Evolutionary conservation across 768 basidiomycete genomes (phyloP).

Genomic region (Psilocybe subaeruginosa): DNA sequence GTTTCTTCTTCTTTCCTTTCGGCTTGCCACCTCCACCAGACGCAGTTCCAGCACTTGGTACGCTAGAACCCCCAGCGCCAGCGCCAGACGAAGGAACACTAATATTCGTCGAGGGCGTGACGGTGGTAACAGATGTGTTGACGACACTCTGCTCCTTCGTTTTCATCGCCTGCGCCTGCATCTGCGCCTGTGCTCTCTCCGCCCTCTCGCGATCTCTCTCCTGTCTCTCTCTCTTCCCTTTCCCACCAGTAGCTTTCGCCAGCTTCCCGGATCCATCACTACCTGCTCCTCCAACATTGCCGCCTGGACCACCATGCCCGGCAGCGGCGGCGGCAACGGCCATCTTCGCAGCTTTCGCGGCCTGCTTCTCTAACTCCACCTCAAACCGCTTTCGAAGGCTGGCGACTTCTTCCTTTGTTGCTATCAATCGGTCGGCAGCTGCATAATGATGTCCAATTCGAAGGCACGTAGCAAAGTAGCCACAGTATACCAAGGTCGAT

Average conservation of each 20-base stretch:
- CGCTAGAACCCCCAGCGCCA: not conserved
- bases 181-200: slow-evolving; percentile 32
- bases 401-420: slow-evolving; percentile 71
- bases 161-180: slow-evolving; percentile 6
- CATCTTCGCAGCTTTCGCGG: slow-evolving; percentile 60
- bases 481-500: not conserved
- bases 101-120: not conserved
- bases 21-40: slow-evolving; percentile 28
- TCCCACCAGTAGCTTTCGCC: slow-evolving; percentile 18
- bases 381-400: slow-evolving; percentile 71
- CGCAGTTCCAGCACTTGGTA: not conserved
- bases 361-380: slow-evolving; percentile 72
- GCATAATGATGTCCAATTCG: not conserved
- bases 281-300: not conserved
- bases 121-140: not conserved
- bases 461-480: not conserved
- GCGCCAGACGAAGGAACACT: not conserved
- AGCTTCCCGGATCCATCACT: slow-evolving; percentile 2
- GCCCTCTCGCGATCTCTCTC: slow-evolving; percentile 24
- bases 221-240: slow-evolving; percentile 28
- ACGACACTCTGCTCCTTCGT: not conserved
- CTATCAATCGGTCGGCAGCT: slow-evolving; percentile 76
- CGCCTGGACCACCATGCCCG: slow-evolving; percentile 7
- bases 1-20: slow-evolving; percentile 88
- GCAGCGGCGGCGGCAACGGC: slow-evolving; percentile 36